A percentile compares a stretch with the other conserved stretches of the same genome.
These are phyloP conservation scores for Candida montana DNA, from an alignment of 805 yeast genomes.

Conservation along the genomic window DNA sequence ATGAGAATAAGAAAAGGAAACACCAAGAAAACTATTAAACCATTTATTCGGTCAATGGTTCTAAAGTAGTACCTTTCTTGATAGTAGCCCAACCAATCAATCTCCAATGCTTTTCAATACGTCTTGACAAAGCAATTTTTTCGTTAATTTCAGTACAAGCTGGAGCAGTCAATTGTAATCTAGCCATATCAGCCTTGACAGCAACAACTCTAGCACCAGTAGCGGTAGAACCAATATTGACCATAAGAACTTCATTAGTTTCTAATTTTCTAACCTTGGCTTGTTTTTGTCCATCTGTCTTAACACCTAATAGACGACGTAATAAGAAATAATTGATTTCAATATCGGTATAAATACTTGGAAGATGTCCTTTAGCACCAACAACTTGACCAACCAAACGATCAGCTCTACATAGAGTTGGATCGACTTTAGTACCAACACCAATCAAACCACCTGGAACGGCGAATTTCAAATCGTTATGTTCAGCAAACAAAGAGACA, in stretches of 20 bases:
- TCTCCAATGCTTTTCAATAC: constrained; percentile 99
- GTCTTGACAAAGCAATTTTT: constrained; percentile 96
- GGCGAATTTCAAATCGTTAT: constrained; percentile 95
- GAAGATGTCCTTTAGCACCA: constrained; percentile 94
- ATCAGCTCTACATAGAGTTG: constrained; percentile 98
- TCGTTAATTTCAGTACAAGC: constrained; percentile 98
- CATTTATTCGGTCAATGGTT: constrained; percentile 44
- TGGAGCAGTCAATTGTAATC: constrained; percentile 92
- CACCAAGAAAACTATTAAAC: not conserved
- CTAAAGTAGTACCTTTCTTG: constrained; percentile 86
- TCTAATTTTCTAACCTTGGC: constrained; percentile 95
- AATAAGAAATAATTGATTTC: constrained; percentile 95
- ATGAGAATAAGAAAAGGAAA: too few species aligned
- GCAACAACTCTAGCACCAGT: constrained; percentile 99
- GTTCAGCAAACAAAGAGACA: constrained; percentile 93
- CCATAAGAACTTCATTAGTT: constrained; percentile 95
- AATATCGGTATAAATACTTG: constrained; percentile 93
- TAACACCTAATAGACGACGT: constrained; percentile 96
- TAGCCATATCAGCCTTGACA: constrained; percentile 98
- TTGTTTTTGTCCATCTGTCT: constrained; percentile 95
- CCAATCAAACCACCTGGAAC: constrained; percentile 99
- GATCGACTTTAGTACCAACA: constrained; percentile 98
- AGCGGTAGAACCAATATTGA: constrained; percentile 97
- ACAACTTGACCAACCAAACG: constrained; percentile 98
- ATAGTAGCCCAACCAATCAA: constrained; percentile 99